Conservation (phyloP, 768 basidiomycete species). For the Exidia glandulosa region DNA sequence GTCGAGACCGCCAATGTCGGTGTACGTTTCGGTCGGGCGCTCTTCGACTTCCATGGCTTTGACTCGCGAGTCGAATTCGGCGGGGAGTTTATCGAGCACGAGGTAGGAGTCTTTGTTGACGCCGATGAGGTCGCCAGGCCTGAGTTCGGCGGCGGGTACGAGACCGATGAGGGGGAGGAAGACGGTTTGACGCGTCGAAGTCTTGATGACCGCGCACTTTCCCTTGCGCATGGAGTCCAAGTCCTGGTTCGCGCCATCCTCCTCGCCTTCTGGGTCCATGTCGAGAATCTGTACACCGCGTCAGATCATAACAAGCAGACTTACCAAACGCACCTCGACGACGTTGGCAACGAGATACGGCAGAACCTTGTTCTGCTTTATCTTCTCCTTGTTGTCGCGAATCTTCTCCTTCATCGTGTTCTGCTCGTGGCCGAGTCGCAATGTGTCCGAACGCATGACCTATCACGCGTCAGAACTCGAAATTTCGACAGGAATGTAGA, state of each 20-base stretch:
- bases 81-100: conserved; percentile 87
- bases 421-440: conserved; percentile 88
- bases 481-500: not conserved
- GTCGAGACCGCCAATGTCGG: conserved; percentile 95
- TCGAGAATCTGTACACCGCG: conserved; percentile 62
- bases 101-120: conserved; percentile 99
- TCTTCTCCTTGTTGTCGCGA: conserved; percentile 93
- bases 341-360: conserved; percentile 98
- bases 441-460: conserved; percentile 95
- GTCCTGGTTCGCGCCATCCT: conserved; percentile 93
- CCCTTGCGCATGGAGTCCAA: conserved; percentile 93
- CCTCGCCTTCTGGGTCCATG: conserved; percentile 85
- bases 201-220: conserved; percentile 98
- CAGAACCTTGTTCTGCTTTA: conserved; percentile 98
- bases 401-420: conserved; percentile 98
- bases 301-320: not conserved
- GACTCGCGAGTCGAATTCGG: conserved; percentile 95
- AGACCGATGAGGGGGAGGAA: conserved; percentile 98
- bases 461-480: conserved; percentile 18
- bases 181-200: conserved; percentile 95
- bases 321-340: conserved; percentile 63
- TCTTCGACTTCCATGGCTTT: conserved; percentile 99
- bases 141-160: conserved; percentile 83
- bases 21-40: conserved; percentile 92
- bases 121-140: conserved; percentile 89